Evolutionary conservation across 331 rosid genomes (phyloP).

Genomic region (Prunus yedoensis): DNA sequence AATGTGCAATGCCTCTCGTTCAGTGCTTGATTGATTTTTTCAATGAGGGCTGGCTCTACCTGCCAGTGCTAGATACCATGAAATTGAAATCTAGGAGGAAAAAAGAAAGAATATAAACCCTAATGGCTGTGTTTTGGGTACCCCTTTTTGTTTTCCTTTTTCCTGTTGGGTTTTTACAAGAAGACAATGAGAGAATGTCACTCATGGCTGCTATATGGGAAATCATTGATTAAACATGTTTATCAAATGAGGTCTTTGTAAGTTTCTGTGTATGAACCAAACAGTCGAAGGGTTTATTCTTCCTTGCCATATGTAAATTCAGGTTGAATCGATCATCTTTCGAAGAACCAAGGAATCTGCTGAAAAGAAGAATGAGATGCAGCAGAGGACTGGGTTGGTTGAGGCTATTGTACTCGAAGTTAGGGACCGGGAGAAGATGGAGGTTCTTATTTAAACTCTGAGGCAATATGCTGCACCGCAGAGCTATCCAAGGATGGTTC

Average conservation of each 20-base stretch:
- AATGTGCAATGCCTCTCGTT: neutral
- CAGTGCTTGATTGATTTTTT: neutral
- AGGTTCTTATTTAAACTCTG: conserved; percentile 65
- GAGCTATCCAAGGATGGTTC: conserved; percentile 69
- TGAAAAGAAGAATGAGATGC: conserved; percentile 60
- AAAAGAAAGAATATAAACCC: neutral
- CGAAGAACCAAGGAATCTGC: conserved; percentile 62
- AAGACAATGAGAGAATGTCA: neutral
- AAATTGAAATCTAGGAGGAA: neutral
- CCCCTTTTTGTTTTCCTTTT: neutral
- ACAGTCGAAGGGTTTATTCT: conserved; percentile 18
- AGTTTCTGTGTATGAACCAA: conserved; percentile 10
- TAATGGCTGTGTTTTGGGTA: neutral
- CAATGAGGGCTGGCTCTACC: neutral
- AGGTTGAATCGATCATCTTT: conserved; percentile 75
- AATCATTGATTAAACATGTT: conserved; percentile 13
- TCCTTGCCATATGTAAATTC: conserved; percentile 26
- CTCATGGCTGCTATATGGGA: conserved; percentile 10
- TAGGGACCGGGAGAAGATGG: conserved; percentile 70
- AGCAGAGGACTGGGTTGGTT: conserved; percentile 68
- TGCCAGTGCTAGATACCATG: neutral
- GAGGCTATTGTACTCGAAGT: conserved; percentile 74
- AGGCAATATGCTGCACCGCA: conserved; percentile 73
- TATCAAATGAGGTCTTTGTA: conserved; percentile 5
- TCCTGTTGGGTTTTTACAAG: neutral